Evolutionary conservation across 345 rosid genomes (phyloP), one percentile per base, ranked within the genome.

Genomic region (Boechera retrofracta): DNA sequence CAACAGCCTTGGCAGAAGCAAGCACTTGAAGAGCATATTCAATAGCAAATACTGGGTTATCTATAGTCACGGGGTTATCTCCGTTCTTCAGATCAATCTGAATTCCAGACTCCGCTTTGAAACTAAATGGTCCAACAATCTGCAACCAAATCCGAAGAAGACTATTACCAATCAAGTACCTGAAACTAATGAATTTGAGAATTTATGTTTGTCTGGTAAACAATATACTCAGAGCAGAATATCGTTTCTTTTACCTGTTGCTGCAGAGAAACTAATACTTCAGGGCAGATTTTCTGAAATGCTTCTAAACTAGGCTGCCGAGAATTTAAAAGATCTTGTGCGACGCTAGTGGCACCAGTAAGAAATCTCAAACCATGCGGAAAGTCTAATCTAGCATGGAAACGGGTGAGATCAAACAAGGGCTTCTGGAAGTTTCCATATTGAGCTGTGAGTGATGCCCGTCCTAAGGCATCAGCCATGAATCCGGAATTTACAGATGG

Each of bases 111-210:
- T 95, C 99, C 2, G 86, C 89, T 85, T 90, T 88, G 67, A 92
- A 85, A 83, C 92, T 91, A 86, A 94, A 89, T 15, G 97, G 97
- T 71, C 97, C 98, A 42, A 82, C 88, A 81, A 94, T 85, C 98
- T 95, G 89, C 82, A 87, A 66, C 60, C 51, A 79, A 57, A 71
- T 54, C 18, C 51, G 2, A 16, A 49, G 1, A 71, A 59, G 54
- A 11, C 0, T 42, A 28, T 48, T 35, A 63, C 60, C 2, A 80
- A 65, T 15, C 70, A 74, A 70, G 71, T n/a, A 77, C 32, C 60
- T 15, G 61, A 72, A 71, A 77, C 48, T 41, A 49, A 71, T 56
- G 67, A 64, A 64, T 24, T 41, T 12, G 48, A 28, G 32, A 62
- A 21, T 39, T 11, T 62, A 10, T 60, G 7, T 36, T 36, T 58